Evolutionary conservation across 2,329 filamentous ascomycete species (phyloP).

Genomic region (Monosporascus cannonballus): DNA sequence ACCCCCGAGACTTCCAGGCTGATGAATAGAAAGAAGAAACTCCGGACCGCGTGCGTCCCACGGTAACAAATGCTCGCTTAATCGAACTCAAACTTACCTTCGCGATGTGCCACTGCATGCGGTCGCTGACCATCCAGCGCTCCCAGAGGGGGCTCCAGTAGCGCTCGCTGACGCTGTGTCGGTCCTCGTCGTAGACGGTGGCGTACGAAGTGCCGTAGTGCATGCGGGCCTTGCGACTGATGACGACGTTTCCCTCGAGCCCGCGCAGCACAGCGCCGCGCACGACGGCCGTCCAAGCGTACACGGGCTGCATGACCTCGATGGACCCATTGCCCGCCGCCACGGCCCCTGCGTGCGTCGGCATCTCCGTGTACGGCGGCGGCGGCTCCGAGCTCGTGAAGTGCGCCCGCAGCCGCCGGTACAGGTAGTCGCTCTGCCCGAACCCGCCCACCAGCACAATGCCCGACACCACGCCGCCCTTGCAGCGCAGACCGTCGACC

Average conservation of each 20-base stretch:
- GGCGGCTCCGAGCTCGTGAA: slow-evolving; percentile 52
- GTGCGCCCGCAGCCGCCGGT: slow-evolving; percentile 62
- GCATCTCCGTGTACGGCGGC: slow-evolving; percentile 61
- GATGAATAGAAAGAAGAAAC: background rate
- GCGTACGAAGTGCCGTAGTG: slow-evolving; percentile 79
- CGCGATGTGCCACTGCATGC: slow-evolving; percentile 82
- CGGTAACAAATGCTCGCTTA: too few relatives aligned
- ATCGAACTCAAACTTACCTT: slow-evolving; percentile 46
- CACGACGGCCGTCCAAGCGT: slow-evolving; percentile 77
- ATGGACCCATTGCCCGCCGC: slow-evolving; percentile 49
- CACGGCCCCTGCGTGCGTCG: slow-evolving; percentile 54
- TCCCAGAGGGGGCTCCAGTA: slow-evolving; percentile 80
- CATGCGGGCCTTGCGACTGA: slow-evolving; percentile 66
- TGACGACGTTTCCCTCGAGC: slow-evolving; percentile 72
- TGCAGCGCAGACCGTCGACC: slow-evolving; percentile 55
- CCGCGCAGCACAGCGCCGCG: slow-evolving; percentile 70
- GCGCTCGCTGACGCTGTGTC: slow-evolving; percentile 65
- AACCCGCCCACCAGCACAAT: slow-evolving; percentile 80
- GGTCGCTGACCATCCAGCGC: slow-evolving; percentile 74
- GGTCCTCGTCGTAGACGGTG: slow-evolving; percentile 71
- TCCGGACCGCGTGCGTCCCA: background rate
- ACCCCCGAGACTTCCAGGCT: too few relatives aligned
- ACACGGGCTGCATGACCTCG: slow-evolving; percentile 76
- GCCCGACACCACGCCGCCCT: slow-evolving; percentile 60
- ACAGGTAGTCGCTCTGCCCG: slow-evolving; percentile 72